A percentile compares a stretch with the other conserved stretches of the same genome.
Evolutionary conservation across 1,139 yeast species (phyloP).

Genomic region (Taphrina populina): DNA sequence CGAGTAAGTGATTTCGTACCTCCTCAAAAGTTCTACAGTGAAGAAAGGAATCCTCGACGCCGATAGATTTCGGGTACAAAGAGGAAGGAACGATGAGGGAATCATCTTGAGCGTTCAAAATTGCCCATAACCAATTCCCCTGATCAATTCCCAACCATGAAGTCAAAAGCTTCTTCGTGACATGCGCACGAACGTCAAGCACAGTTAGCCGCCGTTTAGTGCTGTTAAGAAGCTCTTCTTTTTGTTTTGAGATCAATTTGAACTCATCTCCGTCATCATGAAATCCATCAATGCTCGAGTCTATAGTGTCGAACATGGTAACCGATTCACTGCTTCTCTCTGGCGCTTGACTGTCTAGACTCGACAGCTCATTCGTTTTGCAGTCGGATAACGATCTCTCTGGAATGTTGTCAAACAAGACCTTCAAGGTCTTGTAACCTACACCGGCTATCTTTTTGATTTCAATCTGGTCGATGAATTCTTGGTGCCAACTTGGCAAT

Average conservation of each 20-base stretch:
- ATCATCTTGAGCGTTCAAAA: conserved; percentile 43
- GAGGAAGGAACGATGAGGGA: conserved; percentile 40
- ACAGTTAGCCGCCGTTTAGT: conserved; percentile 18
- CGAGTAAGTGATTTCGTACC: conserved; percentile 38
- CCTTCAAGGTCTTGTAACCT: conserved; percentile 35
- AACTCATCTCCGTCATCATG: conserved; percentile 20
- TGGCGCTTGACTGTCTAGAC: neutral
- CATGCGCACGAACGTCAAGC: neutral
- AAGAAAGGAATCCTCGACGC: conserved; percentile 45
- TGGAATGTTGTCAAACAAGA: conserved; percentile 24
- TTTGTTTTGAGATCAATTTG: conserved; percentile 16
- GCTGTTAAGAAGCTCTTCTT: conserved; percentile 5
- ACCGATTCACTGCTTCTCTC: neutral
- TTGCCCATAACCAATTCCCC: conserved; percentile 42
- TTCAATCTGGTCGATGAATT: conserved; percentile 6
- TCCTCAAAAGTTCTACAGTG: conserved; percentile 35
- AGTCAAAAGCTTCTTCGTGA: neutral
- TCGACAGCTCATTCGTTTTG: neutral
- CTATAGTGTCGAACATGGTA: too few relatives aligned
- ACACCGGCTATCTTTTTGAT: conserved; percentile 28
- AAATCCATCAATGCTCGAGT: too few relatives aligned
- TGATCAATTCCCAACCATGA: conserved; percentile 36
- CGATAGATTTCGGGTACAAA: conserved; percentile 43
- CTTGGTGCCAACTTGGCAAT: conserved; percentile 6
- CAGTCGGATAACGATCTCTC: neutral